These are phyloP conservation scores for Lobosporangium transversale DNA, from an alignment of 192 early-diverging fungal species.

Conservation along the genomic window DNA sequence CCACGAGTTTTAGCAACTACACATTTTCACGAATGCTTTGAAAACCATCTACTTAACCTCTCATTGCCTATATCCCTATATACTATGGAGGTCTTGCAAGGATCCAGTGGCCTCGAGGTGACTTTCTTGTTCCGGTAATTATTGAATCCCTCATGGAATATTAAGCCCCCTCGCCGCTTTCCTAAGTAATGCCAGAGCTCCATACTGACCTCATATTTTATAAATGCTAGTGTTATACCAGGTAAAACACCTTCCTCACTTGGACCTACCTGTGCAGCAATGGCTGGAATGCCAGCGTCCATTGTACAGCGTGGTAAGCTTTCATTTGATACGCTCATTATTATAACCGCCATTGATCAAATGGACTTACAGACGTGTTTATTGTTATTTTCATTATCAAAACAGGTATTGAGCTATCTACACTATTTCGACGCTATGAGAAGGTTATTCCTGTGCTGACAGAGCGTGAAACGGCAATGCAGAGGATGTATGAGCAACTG, in stretches of 20 bases:
- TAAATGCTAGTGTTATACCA: constrained; percentile 54
- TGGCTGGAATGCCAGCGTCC: constrained; percentile 46
- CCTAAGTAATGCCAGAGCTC: no score
- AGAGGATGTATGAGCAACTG: constrained; percentile 24
- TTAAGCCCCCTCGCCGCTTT: no score
- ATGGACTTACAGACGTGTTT: not conserved
- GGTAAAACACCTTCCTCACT: constrained; percentile 52
- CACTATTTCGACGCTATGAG: constrained; percentile 40
- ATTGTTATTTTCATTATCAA: not conserved
- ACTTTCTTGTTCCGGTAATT: constrained; percentile 71
- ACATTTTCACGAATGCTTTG: constrained; percentile 84
- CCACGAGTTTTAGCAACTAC: constrained; percentile 83
- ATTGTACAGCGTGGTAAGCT: constrained; percentile 55
- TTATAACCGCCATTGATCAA: not conserved
- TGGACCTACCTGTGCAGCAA: constrained; percentile 58
- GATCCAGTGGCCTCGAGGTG: constrained; percentile 47
- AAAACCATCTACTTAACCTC: constrained; percentile 56
- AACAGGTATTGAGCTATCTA: constrained; percentile 20
- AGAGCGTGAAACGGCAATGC: constrained; percentile 10
- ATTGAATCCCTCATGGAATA: not conserved
- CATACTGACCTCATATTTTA: not conserved
- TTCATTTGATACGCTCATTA: not conserved
- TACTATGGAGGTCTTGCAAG: constrained; percentile 70
- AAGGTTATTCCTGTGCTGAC: constrained; percentile 26
- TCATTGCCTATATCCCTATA: constrained; percentile 51